A percentile compares a stretch with the other conserved stretches of the same genome.
These are phyloP conservation scores for Lipomyces yamanashiensis DNA, from an alignment of 805 yeast species.

Conservation along the genomic window DNA sequence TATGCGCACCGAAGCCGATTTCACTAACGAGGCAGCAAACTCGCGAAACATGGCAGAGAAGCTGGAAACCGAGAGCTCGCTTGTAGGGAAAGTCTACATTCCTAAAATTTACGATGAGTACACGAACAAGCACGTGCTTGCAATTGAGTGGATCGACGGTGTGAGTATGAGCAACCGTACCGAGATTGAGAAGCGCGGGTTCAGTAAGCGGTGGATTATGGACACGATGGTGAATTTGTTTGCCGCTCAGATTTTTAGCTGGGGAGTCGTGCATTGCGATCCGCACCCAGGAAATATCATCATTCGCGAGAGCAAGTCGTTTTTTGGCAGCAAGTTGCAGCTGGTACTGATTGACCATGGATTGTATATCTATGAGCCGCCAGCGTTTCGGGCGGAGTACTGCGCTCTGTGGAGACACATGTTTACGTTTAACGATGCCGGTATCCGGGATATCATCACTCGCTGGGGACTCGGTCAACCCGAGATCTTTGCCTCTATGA, in stretches of 20 bases:
- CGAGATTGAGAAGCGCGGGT: constrained; percentile 48
- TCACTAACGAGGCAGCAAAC: constrained; percentile 60
- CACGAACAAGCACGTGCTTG: constrained; percentile 57
- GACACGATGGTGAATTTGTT: constrained; percentile 56
- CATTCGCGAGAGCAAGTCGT: constrained; percentile 48
- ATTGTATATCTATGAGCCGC: constrained; percentile 60
- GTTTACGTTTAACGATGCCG: constrained; percentile 56
- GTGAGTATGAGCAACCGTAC: constrained; percentile 57
- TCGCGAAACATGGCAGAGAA: constrained; percentile 49
- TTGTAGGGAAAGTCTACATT: constrained; percentile 54
- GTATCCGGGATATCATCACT: constrained; percentile 54
- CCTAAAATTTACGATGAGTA: constrained; percentile 57
- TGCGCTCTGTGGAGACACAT: constrained; percentile 66
- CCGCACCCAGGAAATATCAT: constrained; percentile 83
- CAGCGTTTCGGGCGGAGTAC: constrained; percentile 59
- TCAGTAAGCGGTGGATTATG: constrained; percentile 52
- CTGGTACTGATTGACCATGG: constrained; percentile 76
- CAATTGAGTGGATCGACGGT: constrained; percentile 81
- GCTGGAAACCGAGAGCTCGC: constrained; percentile 52
- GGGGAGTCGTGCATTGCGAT: constrained; percentile 74
- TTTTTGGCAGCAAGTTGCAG: constrained; percentile 47
- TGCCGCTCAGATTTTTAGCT: constrained; percentile 63
- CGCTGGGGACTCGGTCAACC: constrained; percentile 74
- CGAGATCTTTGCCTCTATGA: constrained; percentile 63
- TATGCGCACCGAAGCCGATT: constrained; percentile 65